Evolutionary conservation across 345 rosid genomes (phyloP), one percentile per base, ranked within the genome.

Genomic region (Gossypium anomalum): DNA sequence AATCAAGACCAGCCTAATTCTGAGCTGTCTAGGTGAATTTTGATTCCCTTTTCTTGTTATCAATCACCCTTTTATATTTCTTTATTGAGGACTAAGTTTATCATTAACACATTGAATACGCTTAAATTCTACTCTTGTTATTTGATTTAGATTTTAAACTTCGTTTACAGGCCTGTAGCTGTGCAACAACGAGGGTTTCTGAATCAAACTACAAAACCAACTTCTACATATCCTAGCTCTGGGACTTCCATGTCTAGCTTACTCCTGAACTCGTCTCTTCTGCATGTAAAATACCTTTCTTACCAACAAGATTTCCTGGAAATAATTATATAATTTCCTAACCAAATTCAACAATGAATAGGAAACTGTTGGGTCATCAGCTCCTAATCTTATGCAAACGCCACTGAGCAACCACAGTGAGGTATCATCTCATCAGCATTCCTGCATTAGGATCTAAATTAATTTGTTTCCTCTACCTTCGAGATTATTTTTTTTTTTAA

Each of bases 161-260:
- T 65, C 8, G 20, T 16, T 48, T 67, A 20, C 7, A 78, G 82
- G 76, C 14, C 56, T 0, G 80, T 57, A 63, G 6, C 38, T 34
- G 38, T 4, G 38, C 70, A 73, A 20, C 70, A 19, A 56, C 48
- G 48, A 69, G 45, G 45, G 53, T 10, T 29, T 14, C 25, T 27
- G 73, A 70, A 29, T 59, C 76, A 22, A 69, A 34, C 47, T 14
- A 43, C 51, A 10, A 60, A 17, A 27, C 27, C 75, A 5, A 34
- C 25, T 73, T 43, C 27, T 15, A n/a, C 29, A 13, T 61, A 56
- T 62, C 72, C 67, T 3, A 48, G 2, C 2, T 29, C 52, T 17
- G 77, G 72, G 44, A 52, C 34, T n/a, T 19, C 67, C 22, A 74
- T 45, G 51, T 16, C 41, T 29, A 76, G 19, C 51, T 74, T 65